Evolutionary conservation across 768 basidiomycete genomes (phyloP).

Genomic region (Mycena capillaripes): DNA sequence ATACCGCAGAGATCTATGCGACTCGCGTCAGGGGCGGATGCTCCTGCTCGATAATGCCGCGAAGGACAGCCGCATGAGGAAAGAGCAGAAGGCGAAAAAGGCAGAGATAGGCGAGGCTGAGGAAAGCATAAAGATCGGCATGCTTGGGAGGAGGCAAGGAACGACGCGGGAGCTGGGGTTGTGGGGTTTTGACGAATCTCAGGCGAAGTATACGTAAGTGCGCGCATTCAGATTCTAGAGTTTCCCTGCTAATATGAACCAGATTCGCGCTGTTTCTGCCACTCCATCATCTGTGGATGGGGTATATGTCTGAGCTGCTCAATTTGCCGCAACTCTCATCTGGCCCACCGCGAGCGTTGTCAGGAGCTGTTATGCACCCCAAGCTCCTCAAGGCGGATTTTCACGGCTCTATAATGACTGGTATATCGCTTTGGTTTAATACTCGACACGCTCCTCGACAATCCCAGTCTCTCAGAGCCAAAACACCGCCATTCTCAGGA

Average conservation of each 20-base stretch:
- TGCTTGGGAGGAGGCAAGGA: slow-evolving; percentile 62
- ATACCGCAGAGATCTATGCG: slow-evolving; percentile 72
- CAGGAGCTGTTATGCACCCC: slow-evolving; percentile 74
- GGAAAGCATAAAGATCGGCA: slow-evolving; percentile 59
- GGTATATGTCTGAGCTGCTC: slow-evolving; percentile 90
- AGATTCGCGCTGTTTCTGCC: slow-evolving; percentile 84
- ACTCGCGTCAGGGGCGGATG: slow-evolving; percentile 75
- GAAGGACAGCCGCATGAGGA: slow-evolving; percentile 66
- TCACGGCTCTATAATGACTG: slow-evolving; percentile 83
- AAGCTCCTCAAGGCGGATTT: slow-evolving; percentile 94
- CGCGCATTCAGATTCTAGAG: neutral
- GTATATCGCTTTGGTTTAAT: slow-evolving; percentile 56
- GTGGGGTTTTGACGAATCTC: slow-evolving; percentile 73
- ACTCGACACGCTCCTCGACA: neutral
- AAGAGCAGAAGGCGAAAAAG: slow-evolving; percentile 64
- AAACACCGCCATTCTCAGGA: slow-evolving; percentile 80
- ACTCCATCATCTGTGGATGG: slow-evolving; percentile 87
- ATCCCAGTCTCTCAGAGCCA: slow-evolving; percentile 78
- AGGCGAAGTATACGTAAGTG: slow-evolving; percentile 67
- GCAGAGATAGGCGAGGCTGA: slow-evolving; percentile 58
- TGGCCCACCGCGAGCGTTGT: slow-evolving; percentile 41
- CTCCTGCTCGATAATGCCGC: slow-evolving; percentile 80
- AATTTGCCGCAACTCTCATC: slow-evolving; percentile 58
- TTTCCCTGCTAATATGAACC: slow-evolving; percentile 6
- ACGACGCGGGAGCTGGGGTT: slow-evolving; percentile 67